A percentile compares a stretch with the other conserved stretches of the same genome.
Evolutionary conservation across 176 grass and related monocot species (phyloP).

Genomic region (Sorghum bicolor): DNA sequence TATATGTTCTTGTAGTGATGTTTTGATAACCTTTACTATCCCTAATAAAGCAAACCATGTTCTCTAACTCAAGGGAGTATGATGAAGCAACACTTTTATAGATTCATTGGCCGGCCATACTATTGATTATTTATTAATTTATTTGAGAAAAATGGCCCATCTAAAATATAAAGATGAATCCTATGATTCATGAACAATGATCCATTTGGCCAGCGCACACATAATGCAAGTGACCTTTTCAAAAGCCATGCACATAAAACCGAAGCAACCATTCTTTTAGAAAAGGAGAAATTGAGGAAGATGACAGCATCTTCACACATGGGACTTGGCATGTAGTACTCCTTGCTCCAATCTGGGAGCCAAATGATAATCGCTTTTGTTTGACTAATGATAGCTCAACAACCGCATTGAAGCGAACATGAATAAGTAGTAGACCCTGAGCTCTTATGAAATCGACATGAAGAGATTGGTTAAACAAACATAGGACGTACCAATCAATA

Average conservation of each 20-base stretch:
- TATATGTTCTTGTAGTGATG: too few relatives aligned
- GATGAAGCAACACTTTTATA: background rate
- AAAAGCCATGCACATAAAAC: conserved; percentile 1
- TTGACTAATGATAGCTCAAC: background rate
- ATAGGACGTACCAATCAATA: background rate
- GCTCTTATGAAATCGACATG: background rate
- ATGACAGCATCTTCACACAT: background rate
- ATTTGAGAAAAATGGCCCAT: background rate
- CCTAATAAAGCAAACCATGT: background rate
- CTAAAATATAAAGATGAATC: background rate
- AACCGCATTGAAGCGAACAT: background rate
- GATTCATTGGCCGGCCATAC: background rate
- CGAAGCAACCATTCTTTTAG: background rate
- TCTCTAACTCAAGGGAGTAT: background rate
- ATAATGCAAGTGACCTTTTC: conserved; percentile 2
- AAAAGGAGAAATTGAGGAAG: background rate
- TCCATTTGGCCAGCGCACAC: conserved; percentile 13
- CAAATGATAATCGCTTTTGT: background rate
- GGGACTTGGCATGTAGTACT: background rate
- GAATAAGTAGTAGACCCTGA: background rate
- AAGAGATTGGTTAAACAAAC: background rate
- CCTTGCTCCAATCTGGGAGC: background rate
- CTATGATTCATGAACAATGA: conserved; percentile 1
- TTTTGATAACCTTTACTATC: background rate
- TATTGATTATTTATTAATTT: background rate